Conservation (phyloP, 2,329 filamentous ascomycete genomes). For the Aspergillus viridinutans region DNA sequence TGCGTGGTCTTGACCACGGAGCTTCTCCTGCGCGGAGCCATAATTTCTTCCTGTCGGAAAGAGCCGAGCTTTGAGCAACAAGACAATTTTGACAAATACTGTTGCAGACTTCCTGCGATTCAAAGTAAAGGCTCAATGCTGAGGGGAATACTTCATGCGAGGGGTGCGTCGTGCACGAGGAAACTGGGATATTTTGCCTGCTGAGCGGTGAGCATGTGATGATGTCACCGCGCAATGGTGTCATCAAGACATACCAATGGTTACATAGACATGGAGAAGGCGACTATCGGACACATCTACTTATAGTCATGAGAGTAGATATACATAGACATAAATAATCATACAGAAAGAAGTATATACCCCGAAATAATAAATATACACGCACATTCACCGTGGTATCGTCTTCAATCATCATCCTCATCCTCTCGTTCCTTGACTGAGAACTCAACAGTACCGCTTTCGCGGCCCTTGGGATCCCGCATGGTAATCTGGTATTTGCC, state of each 20-base stretch:
- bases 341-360: background rate
- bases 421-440: slow-evolving; percentile 38
- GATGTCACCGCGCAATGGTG: slow-evolving; percentile 28
- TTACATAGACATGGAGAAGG: background rate
- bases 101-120: background rate
- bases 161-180: slow-evolving; percentile 4
- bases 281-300: background rate
- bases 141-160: background rate
- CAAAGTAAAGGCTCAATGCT: background rate
- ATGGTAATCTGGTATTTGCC: slow-evolving; percentile 69
- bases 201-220: slow-evolving; percentile 31
- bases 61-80: background rate
- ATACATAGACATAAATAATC: background rate
- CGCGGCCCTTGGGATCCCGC: slow-evolving; percentile 44
- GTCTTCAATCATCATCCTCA: slow-evolving; percentile 28
- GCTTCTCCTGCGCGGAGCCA: slow-evolving; percentile 23
- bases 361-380: background rate
- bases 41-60: background rate
- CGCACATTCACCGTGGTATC: slow-evolving; percentile 2
- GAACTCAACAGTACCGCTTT: slow-evolving; percentile 47
- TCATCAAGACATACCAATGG: background rate
- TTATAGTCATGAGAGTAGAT: background rate
- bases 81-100: background rate
- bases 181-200: slow-evolving; percentile 10
- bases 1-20: slow-evolving; percentile 7